Evolutionary conservation across 805 yeast species (phyloP), one percentile per base, ranked within the genome.

Genomic region (Hanseniaspora taiwanica): DNA sequence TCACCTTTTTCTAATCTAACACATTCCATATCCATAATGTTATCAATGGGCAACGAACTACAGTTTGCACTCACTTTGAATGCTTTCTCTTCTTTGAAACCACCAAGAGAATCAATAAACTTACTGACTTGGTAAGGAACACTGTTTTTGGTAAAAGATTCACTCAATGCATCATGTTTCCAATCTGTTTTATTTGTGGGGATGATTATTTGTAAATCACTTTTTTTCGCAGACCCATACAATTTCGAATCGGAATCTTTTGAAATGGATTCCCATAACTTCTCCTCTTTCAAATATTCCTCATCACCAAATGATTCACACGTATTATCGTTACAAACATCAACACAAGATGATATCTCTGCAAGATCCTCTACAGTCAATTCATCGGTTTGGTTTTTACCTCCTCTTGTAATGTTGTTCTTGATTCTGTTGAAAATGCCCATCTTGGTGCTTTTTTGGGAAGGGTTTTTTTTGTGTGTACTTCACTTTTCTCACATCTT

Each of bases 121-220:
- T 50, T 44, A 1, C 66, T 54, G 10, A 53, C 40, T 24, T 58
- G 43, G 27, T 65, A 47, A 29, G 76, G 70, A 27, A 80, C 62
- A 0, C 76, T 64, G 3, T 64, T 59, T 19, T 52, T 39, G 23
- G 68, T 72, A 8, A 66, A 63, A n/a, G 38, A 36, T 23, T 56
- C 63, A 16, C 20, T 36, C 7, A 69, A 65, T 2, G 94, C 83
- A 52, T 81, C 81, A 45, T 74, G 89, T 13, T 61, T 64, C 98
- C 98, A 89, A 58, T 89, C 94, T 0, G 72, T 55, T 48, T 77
- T 76, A 9, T 91, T 93, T 0, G 96, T 86, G 2, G 95, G 81
- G 0, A 87, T 77, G 25, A 89, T 60, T 18, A 85, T 63, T 48
- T 87, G 96, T 19, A 80, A 53, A 2, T 76, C 78, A 35, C 75